phyloP scores from a whole-genome alignment of 768 basidiomycete genomes.

The Myochromella boudieri region DNA sequence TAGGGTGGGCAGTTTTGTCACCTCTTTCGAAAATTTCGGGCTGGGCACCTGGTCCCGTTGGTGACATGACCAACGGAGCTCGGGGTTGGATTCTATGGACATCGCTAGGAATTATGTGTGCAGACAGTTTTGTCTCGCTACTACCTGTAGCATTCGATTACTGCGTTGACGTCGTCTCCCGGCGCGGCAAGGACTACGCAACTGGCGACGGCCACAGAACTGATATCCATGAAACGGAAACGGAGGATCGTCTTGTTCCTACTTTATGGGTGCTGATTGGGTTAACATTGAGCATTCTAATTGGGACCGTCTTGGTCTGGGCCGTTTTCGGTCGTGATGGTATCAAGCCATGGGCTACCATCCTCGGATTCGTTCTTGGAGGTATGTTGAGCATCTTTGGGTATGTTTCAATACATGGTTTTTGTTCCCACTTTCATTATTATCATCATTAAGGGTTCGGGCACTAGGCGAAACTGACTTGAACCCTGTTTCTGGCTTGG shows the following conservation, averaged over 20 bases:
- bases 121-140: constrained; percentile 86
- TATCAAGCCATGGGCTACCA: constrained; percentile 93
- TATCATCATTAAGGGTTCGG: constrained; percentile 63
- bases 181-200: constrained; percentile 24
- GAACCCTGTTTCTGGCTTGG: constrained; percentile 89
- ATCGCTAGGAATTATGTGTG: constrained; percentile 92
- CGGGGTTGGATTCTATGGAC: constrained; percentile 98
- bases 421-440: not conserved
- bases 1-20: constrained; percentile 93
- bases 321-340: constrained; percentile 86
- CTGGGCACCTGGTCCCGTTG: constrained; percentile 94
- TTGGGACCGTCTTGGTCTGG: constrained; percentile 84
- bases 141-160: constrained; percentile 69
- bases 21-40: constrained; percentile 78
- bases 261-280: constrained; percentile 75
- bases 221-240: constrained; percentile 70
- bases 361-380: constrained; percentile 81
- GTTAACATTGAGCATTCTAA: constrained; percentile 53
- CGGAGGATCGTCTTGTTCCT: constrained; percentile 79
- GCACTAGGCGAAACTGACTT: constrained; percentile 96
- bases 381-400: constrained; percentile 86
- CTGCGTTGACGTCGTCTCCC: constrained; percentile 30
- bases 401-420: constrained; percentile 38
- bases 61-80: constrained; percentile 84
- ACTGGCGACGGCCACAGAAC: constrained; percentile 21